Evolutionary conservation across 2,329 filamentous ascomycete genomes (phyloP), one percentile per base, ranked within the genome.

Genomic region (Epichloe brachyelytri): DNA sequence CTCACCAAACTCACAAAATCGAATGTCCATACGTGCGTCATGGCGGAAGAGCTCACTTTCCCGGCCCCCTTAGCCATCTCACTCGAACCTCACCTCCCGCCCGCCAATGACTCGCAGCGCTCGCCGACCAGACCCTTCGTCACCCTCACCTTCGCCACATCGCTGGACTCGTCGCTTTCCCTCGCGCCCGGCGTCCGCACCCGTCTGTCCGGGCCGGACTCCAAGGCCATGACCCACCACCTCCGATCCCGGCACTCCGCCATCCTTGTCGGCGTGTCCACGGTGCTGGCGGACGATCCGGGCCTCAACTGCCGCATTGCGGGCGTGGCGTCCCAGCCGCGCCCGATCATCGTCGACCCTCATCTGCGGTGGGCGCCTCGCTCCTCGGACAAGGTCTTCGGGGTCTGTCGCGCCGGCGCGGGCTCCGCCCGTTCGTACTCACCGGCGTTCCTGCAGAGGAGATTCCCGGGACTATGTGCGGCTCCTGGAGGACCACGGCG

Each of bases 141-240:
- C 47, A 96, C 90, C 2, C 75, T 96, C 40, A 96, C 91, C 12
- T 97, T 90, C 67, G 91, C 93, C 20, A 85, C 84, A 6, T 96
- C 90, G 4, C 83, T 98, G 58, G 91, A 97, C 70, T 84, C 85
- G 40, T 79, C 82, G 50, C 76, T 94, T 48, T 80, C 89, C 2
- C 75, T 91, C 30, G 76, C 83, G 0, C 88, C 88, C 0, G 89
- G 89, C 14, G 74, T 81, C n/a, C 86, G 85, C 57, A 97, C 91
- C 2, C 74, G 78, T 0, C 78, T 97, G 14, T 97, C 91, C 1
- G 90, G 90, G 3, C 79, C 85, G 0, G 75, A 83, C 56, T 88
- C 88, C 38, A 95, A 95, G 67, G 79, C 86, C 49, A 94, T 97
- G 88, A 96, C 91, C 0, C 91, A 97, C 67, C 88, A 86, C 64